A percentile compares a stretch with the other conserved stretches of the same genome.
Conservation (phyloP, 768 basidiomycete species). For the Cubamyces lactineus region DNA sequence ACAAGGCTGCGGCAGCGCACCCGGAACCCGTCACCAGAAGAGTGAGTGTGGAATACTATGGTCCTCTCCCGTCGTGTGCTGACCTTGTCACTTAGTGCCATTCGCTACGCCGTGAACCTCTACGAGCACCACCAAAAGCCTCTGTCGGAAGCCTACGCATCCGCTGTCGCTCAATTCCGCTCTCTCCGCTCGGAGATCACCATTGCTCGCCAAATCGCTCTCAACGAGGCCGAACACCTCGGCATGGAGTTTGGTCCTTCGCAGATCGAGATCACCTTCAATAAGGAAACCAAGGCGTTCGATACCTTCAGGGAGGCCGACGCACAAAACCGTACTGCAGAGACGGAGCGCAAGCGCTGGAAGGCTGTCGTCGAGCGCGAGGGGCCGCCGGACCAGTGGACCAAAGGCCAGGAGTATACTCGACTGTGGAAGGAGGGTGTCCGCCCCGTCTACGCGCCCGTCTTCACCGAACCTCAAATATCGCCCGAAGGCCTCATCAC, state of each 20-base stretch:
- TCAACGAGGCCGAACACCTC: conserved; percentile 75
- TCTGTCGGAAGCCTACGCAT: conserved; percentile 78
- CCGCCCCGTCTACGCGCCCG: conserved; percentile 66
- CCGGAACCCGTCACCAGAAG: conserved; percentile 83
- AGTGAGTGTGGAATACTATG: conserved; percentile 57
- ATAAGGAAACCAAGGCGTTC: conserved; percentile 63
- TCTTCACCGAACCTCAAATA: conserved; percentile 46
- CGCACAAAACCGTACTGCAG: conserved; percentile 34
- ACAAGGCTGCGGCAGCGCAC: conserved; percentile 79
- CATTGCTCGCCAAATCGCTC: conserved; percentile 74
- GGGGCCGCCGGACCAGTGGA: conserved; percentile 55
- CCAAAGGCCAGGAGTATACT: conserved; percentile 73
- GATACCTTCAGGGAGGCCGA: conserved; percentile 62
- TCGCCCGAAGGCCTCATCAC: conserved; percentile 20
- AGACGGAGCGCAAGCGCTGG: conserved; percentile 67
- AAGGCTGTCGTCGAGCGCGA: conserved; percentile 48
- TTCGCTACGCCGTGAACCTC: conserved; percentile 81
- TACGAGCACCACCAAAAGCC: conserved; percentile 64
- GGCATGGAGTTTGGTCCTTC: conserved; percentile 66
- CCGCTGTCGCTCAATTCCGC: conserved; percentile 84
- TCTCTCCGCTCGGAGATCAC: conserved; percentile 85
- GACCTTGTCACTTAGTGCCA: conserved; percentile 53
- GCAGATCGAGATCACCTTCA: conserved; percentile 63
- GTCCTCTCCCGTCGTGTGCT: conserved; percentile 1
- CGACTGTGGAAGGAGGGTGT: conserved; percentile 72